These are phyloP conservation scores for Rhododendron ovatum DNA, from an alignment of 148 eudicot species.

Conservation along the genomic window DNA sequence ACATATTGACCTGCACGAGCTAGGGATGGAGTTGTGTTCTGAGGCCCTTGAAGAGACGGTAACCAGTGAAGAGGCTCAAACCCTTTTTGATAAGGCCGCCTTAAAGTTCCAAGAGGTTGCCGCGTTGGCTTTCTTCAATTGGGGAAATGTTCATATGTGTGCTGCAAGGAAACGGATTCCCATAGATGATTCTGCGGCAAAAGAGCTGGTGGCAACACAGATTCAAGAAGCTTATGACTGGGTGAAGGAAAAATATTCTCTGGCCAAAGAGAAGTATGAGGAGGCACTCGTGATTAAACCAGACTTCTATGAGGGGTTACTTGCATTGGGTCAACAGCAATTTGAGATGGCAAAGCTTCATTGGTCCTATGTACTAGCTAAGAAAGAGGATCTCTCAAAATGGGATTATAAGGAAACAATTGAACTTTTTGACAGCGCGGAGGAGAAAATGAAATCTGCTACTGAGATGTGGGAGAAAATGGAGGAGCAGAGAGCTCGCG, in stretches of 20 bases:
- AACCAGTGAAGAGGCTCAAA: slow-evolving; percentile 88
- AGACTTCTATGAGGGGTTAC: slow-evolving; percentile 85
- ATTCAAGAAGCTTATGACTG: slow-evolving; percentile 81
- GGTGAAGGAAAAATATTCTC: slow-evolving; percentile 77
- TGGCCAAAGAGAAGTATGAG: slow-evolving; percentile 79
- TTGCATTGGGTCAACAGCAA: slow-evolving; percentile 93
- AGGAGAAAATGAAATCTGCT: slow-evolving; percentile 86
- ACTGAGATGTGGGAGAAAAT: slow-evolving; percentile 92
- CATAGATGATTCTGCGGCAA: slow-evolving; percentile 61
- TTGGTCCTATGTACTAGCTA: slow-evolving; percentile 82
- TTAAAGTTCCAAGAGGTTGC: slow-evolving; percentile 92
- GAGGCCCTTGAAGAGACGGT: slow-evolving; percentile 95
- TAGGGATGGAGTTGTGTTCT: slow-evolving; percentile 93
- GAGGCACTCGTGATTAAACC: slow-evolving; percentile 81
- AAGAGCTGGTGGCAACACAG: slow-evolving; percentile 54
- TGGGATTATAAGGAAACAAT: slow-evolving; percentile 75
- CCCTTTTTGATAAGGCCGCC: slow-evolving; percentile 84
- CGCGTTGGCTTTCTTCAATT: slow-evolving; percentile 91
- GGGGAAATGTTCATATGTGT: slow-evolving; percentile 99
- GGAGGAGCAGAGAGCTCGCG: slow-evolving; percentile 80
- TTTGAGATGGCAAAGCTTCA: slow-evolving; percentile 97
- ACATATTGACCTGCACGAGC: slow-evolving; percentile 84
- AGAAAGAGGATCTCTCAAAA: slow-evolving; percentile 66
- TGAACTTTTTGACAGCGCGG: slow-evolving; percentile 71
- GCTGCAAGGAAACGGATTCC: slow-evolving; percentile 87